A percentile compares a stretch with the other conserved stretches of the same genome.
These are phyloP conservation scores for Salix viminalis DNA, from an alignment of 345 rosid species.

Conservation along the genomic window DNA sequence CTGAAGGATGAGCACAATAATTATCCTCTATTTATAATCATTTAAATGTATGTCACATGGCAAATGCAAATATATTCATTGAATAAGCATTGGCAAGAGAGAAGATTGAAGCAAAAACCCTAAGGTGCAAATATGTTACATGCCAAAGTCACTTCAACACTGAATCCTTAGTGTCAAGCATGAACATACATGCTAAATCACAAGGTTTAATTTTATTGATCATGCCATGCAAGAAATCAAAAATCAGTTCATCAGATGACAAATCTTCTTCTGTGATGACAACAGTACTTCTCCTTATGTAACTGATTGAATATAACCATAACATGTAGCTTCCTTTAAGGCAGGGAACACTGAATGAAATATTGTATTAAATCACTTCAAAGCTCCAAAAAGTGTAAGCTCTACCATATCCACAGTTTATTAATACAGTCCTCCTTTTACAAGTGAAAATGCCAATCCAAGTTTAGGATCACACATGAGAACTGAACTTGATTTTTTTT, in stretches of 20 bases:
- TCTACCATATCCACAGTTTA: not conserved
- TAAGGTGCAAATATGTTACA: not conserved
- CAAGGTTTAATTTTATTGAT: not conserved
- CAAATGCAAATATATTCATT: not conserved
- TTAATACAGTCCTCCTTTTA: not conserved
- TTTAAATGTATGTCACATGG: not conserved
- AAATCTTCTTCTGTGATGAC: not conserved
- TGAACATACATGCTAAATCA: not conserved
- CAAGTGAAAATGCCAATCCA: not conserved
- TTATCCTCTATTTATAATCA: not conserved
- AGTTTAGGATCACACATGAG: not conserved
- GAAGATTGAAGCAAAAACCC: not conserved
- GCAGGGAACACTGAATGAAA: not conserved
- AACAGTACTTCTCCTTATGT: not conserved
- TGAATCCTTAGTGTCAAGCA: not conserved
- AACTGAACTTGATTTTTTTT: conserved; percentile 4
- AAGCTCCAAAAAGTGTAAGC: not conserved
- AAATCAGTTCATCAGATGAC: not conserved
- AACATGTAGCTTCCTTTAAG: not conserved
- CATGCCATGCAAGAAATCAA: not conserved
- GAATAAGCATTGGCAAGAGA: not conserved
- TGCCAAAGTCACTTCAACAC: not conserved
- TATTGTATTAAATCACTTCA: not conserved
- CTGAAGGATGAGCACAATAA: conserved; percentile 35
- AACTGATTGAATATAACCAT: not conserved